Base-by-base conservation (phyloP, 1,284 basidiomycete species). In the Cutaneotrichosporon sp. region DNA sequence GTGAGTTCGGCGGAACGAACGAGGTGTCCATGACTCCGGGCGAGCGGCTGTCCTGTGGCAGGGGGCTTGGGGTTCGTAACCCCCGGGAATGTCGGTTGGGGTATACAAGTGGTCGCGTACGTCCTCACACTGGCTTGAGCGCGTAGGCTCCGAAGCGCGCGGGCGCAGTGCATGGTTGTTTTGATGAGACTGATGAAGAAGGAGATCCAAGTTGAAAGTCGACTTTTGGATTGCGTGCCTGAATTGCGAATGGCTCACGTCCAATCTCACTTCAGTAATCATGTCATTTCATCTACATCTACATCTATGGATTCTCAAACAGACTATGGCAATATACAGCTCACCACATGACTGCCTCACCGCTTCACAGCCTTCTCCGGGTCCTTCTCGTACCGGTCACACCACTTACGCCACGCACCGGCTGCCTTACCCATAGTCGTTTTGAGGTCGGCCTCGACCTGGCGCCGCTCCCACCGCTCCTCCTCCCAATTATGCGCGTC, bases 11-110 rank as follows among this genome's bases (percentile, higher is more conserved):
- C 81, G 9, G 82, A 76, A 57, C 80, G 74, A 32, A 91, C 84
- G 82, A 95, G 84, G 77, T 94, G 90, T 2, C 91, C 89, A 76
- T 95, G 92, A 0, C 90, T 90, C 52, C 82, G 80, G 13, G 84
- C 85, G 11, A 89, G 81, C 0, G 92, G 91, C 78, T 95, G 92
- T 0, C 92, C 92, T 72, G 85, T 89, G 51, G 79, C 75, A 14
- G 88, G 86, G 8, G 89, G 89, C 74, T 90, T 90, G 21, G 65
- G 65, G 58, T 64, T 64, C 3, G 30, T 53, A 13, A 53, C 51
- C 1, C 51, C 51, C 6, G 51, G 51, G 16, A 53, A 53, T 0
- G 51, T 53, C 31, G 30, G 30, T 31, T 32, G 51, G 7, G 51
- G 16, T 5, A 34, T 51, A 11, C 10, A 30, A 7, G 38, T 13